These are phyloP conservation scores for Ascocoryne sarcoides DNA, from an alignment of 2,329 filamentous ascomycete species.

Conservation along the genomic window DNA sequence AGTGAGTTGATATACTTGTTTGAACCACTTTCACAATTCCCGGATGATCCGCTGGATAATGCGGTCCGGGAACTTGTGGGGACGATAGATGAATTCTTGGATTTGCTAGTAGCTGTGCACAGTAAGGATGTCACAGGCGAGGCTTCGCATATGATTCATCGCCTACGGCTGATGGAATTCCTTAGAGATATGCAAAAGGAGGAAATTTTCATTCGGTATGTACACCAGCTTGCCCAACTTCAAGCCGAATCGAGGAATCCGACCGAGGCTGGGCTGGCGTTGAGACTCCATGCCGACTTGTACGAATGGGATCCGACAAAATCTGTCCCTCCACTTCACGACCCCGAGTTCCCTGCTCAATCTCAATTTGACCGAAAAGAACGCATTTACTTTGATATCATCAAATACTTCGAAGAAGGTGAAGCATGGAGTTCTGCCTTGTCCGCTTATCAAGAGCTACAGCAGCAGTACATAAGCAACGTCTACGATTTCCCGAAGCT, in stretches of 20 bases:
- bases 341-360: slow-evolving; percentile 74
- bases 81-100: slow-evolving; percentile 83
- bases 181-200: slow-evolving; percentile 94
- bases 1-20: slow-evolving; percentile 77
- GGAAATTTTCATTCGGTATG: slow-evolving; percentile 92
- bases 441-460: slow-evolving; percentile 81
- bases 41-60: slow-evolving; percentile 64
- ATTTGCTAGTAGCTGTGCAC: slow-evolving; percentile 84
- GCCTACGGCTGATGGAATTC: slow-evolving; percentile 88
- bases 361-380: slow-evolving; percentile 90
- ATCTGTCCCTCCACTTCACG: slow-evolving; percentile 55
- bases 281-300: slow-evolving; percentile 83
- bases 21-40: slow-evolving; percentile 54
- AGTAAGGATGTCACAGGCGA: slow-evolving; percentile 65
- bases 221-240: slow-evolving; percentile 77
- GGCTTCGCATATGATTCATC: slow-evolving; percentile 77
- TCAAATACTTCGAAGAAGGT: slow-evolving; percentile 90
- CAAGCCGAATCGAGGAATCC: slow-evolving; percentile 70
- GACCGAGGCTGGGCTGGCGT: slow-evolving; percentile 79
- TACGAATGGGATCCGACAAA: slow-evolving; percentile 81
- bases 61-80: slow-evolving; percentile 71
- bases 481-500: slow-evolving; percentile 88
- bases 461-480: slow-evolving; percentile 82
- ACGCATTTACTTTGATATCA: slow-evolving; percentile 85
- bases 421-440: slow-evolving; percentile 87